Percentiles rank a stretch among this genome's conserved stretches.
These are phyloP conservation scores for Tephrocybe sp. DNA, from an alignment of 768 basidiomycete species.

Conservation along the genomic window DNA sequence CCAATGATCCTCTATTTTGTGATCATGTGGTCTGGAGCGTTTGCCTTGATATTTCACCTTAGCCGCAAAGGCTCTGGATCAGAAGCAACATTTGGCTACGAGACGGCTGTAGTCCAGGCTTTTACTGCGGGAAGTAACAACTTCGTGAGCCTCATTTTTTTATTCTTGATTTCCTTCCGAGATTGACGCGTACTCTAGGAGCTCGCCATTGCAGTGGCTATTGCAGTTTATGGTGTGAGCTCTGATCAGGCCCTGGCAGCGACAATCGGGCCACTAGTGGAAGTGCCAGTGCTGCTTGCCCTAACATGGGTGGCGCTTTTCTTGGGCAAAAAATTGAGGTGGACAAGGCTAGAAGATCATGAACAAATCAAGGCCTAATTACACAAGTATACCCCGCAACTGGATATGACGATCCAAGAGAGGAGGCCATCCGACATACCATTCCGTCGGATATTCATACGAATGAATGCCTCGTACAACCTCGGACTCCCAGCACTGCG, in stretches of 20 bases:
- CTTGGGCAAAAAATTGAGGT: slow-evolving; percentile 37
- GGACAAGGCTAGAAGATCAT: slow-evolving; percentile 24
- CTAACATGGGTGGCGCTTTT: slow-evolving; percentile 65
- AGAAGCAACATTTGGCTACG: slow-evolving; percentile 44
- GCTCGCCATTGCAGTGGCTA: slow-evolving; percentile 79
- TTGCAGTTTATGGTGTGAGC: slow-evolving; percentile 73
- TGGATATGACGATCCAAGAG: too few relatives aligned
- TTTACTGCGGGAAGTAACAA: slow-evolving; percentile 84
- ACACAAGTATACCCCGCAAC: slow-evolving; percentile 1
- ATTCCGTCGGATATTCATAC: slow-evolving; percentile 8
- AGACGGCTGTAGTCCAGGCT: slow-evolving; percentile 72
- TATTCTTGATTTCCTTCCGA: not conserved
- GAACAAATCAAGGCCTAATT: not conserved
- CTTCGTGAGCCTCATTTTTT: slow-evolving; percentile 43
- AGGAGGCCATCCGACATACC: slow-evolving; percentile 10
- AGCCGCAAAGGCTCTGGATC: slow-evolving; percentile 28
- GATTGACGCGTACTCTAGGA: slow-evolving; percentile 40
- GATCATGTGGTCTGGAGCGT: slow-evolving; percentile 71
- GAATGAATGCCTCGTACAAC: slow-evolving; percentile 3
- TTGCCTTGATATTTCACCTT: slow-evolving; percentile 52
- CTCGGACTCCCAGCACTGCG: not conserved
- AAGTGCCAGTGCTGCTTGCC: slow-evolving; percentile 73
- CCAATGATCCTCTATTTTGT: slow-evolving; percentile 78
- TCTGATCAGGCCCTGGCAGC: slow-evolving; percentile 81
- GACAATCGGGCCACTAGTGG: slow-evolving; percentile 74